A percentile compares a stretch with the other conserved stretches of the same genome.
phyloP scores from a whole-genome alignment of 2,329 filamentous ascomycete genomes.

The Xylaria sp. region DNA sequence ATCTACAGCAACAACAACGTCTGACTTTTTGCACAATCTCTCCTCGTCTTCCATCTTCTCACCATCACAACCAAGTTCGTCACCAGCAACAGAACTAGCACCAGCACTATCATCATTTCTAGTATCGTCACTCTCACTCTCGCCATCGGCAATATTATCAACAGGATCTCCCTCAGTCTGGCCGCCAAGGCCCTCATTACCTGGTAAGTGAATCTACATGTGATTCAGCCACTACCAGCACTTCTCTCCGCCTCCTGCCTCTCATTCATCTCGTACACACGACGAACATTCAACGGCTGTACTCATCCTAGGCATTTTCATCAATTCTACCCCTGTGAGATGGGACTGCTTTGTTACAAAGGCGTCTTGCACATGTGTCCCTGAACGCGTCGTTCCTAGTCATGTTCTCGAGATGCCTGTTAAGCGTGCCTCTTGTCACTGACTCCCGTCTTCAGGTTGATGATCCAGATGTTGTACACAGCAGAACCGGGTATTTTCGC shows the following conservation, averaged over 20 bases:
- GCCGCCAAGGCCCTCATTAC: conserved; percentile 20
- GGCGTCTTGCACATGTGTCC: background rate
- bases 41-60: background rate
- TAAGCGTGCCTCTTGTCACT: background rate
- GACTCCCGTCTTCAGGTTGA: conserved; percentile 22
- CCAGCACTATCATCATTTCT: background rate
- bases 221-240: background rate
- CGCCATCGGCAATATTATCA: background rate
- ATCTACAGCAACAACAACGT: background rate
- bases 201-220: conserved; percentile 15
- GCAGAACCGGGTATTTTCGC: background rate
- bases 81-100: background rate
- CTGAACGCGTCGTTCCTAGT: background rate
- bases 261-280: background rate
- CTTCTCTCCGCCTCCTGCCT: background rate
- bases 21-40: background rate
- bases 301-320: background rate
- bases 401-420: background rate
- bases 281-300: background rate
- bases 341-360: no score
- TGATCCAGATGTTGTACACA: conserved; percentile 23
- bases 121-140: background rate
- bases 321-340: background rate
- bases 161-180: background rate
- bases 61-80: background rate